A percentile compares a stretch with the other conserved stretches of the same genome.
phyloP scores from a whole-genome alignment of 1,139 yeast genomes.

The Sugiyamaella pinicola region DNA sequence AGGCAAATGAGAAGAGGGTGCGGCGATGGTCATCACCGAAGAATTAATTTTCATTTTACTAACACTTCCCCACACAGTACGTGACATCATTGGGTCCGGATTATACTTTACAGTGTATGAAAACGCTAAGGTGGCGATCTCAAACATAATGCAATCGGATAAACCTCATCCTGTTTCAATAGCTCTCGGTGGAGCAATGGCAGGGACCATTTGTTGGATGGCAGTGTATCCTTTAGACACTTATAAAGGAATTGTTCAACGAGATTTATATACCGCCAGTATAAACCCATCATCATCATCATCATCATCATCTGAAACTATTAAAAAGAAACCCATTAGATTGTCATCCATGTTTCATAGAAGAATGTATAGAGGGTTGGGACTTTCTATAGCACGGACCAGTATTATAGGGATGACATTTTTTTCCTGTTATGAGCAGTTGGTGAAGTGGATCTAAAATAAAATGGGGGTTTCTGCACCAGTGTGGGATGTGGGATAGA shows the following conservation, averaged over 20 bases:
- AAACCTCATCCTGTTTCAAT: slow-evolving; percentile 46
- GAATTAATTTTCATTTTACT: neutral
- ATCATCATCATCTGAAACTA: slow-evolving; percentile 39
- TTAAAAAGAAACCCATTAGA: slow-evolving; percentile 31
- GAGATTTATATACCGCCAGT: slow-evolving; percentile 53
- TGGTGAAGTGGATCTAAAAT: slow-evolving; percentile 27
- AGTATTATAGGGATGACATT: slow-evolving; percentile 74
- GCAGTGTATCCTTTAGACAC: no score
- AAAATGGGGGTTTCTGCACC: neutral
- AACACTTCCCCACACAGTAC: slow-evolving; percentile 23
- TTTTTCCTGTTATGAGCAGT: slow-evolving; percentile 67
- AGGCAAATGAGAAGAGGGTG: no score
- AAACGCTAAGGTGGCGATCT: slow-evolving; percentile 56
- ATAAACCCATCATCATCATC: neutral
- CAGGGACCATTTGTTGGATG: slow-evolving; percentile 76
- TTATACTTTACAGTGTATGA: slow-evolving; percentile 77
- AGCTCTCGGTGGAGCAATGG: slow-evolving; percentile 74
- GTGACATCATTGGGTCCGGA: slow-evolving; percentile 76
- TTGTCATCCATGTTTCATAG: slow-evolving; percentile 37
- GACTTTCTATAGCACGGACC: slow-evolving; percentile 70
- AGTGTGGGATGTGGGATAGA: no score
- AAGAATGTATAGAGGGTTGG: slow-evolving; percentile 72
- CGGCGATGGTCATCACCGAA: neutral
- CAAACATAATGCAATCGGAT: slow-evolving; percentile 41
- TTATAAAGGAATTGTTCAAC: no score